phyloP scores from a whole-genome alignment of 164 flowering plant genomes.

The Vitis rotundifolia region DNA sequence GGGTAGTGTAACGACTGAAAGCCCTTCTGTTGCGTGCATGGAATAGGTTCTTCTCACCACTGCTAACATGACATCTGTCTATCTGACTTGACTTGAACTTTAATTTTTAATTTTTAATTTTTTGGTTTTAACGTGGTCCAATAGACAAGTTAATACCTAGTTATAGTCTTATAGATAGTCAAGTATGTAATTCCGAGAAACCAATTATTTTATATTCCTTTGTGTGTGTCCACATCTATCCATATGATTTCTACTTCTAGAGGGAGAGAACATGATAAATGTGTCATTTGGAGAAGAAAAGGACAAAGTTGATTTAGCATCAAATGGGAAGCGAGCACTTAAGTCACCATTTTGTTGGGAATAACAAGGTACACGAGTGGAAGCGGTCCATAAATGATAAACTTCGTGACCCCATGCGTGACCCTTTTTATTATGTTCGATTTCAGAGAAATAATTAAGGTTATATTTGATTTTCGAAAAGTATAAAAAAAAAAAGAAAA shows the following conservation, averaged over 20 bases:
- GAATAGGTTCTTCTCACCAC: conserved; percentile 19
- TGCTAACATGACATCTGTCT: conserved; percentile 25
- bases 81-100: conserved; percentile 6
- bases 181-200: too few species aligned
- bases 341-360: background rate
- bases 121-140: too few species aligned
- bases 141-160: too few species aligned
- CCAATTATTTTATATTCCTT: too few species aligned
- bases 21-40: conserved; percentile 19
- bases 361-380: background rate
- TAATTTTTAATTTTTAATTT: background rate
- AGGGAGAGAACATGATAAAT: background rate
- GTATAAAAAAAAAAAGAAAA: too few species aligned
- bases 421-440: too few species aligned
- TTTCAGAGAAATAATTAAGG: too few species aligned
- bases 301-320: conserved; percentile 1
- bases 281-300: conserved; percentile 17
- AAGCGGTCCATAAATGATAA: conserved; percentile 21
- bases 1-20: conserved; percentile 14
- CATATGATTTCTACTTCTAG: too few species aligned
- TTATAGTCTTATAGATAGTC: too few species aligned
- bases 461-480: too few species aligned
- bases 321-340: conserved; percentile 28
- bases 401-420: too few species aligned
- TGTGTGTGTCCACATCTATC: too few species aligned